Conservation (phyloP, 2,329 filamentous ascomycete species). For the Blastomyces percursus region DNA sequence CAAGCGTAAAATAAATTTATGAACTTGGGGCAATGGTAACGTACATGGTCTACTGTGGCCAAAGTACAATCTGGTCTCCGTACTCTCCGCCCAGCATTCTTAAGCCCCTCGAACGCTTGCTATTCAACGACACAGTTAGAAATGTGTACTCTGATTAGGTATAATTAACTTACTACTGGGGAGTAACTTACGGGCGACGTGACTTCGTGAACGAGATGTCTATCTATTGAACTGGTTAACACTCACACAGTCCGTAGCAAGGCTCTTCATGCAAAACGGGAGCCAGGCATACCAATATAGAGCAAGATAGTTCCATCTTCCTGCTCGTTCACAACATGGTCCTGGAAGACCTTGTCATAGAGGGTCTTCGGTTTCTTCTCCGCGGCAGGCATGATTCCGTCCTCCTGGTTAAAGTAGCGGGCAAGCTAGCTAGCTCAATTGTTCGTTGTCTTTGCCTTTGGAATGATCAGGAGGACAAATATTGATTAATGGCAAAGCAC, state of each 20-base stretch:
- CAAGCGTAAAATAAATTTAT: neutral
- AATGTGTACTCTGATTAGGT: neutral
- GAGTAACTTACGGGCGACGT: constrained; percentile 67
- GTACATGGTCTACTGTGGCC: constrained; percentile 90
- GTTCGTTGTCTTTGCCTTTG: constrained; percentile 18
- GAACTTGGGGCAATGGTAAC: constrained; percentile 25
- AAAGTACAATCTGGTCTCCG: constrained; percentile 93
- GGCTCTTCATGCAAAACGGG: neutral
- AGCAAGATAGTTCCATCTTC: constrained; percentile 83
- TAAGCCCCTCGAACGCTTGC: constrained; percentile 95
- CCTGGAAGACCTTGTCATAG: constrained; percentile 95
- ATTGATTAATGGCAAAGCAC: neutral
- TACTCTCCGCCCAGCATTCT: constrained; percentile 77
- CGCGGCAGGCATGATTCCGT: constrained; percentile 58
- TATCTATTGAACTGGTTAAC: constrained; percentile 46
- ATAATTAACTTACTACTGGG: constrained; percentile 12
- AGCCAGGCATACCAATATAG: constrained; percentile 64
- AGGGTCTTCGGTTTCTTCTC: constrained; percentile 67
- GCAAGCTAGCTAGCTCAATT: neutral
- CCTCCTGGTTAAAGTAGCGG: neutral
- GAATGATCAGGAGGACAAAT: neutral
- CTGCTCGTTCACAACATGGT: constrained; percentile 92
- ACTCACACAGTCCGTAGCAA: constrained; percentile 1
- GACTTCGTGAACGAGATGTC: constrained; percentile 96
- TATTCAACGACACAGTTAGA: constrained; percentile 28